Percentiles rank a stretch among this genome's conserved stretches.
phyloP scores from a whole-genome alignment of 2,329 filamentous ascomycete species.

The Ophiosphaerella herpotricha region DNA sequence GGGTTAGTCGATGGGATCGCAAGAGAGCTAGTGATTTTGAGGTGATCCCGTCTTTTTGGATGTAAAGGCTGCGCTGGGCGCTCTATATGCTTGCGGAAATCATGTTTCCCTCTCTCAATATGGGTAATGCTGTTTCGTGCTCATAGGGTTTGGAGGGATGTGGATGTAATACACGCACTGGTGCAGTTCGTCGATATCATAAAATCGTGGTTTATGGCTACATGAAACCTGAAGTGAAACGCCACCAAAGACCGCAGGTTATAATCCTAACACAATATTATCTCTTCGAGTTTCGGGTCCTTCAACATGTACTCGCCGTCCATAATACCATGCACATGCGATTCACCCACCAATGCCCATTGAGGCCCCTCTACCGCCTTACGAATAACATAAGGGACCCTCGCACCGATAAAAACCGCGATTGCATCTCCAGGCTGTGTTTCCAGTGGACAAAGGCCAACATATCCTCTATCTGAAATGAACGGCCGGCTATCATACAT shows the following conservation, averaged over 20 bases:
- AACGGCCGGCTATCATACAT: slow-evolving; percentile 15
- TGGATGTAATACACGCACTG: too few relatives aligned
- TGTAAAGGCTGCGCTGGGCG: too few relatives aligned
- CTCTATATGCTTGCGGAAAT: too few relatives aligned
- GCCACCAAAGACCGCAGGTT: not conserved
- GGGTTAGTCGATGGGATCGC: too few relatives aligned
- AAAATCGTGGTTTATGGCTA: too few relatives aligned
- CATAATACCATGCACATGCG: slow-evolving; percentile 16
- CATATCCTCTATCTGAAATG: slow-evolving; percentile 8
- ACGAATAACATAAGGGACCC: slow-evolving; percentile 12
- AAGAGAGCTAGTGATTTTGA: too few relatives aligned
- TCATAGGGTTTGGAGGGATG: not conserved
- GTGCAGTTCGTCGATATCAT: too few relatives aligned
- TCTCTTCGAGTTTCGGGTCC: not conserved
- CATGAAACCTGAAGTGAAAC: too few relatives aligned
- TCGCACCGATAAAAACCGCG: slow-evolving; percentile 11
- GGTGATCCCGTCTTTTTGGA: too few relatives aligned
- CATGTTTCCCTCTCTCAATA: not conserved
- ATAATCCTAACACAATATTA: not conserved
- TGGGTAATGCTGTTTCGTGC: not conserved
- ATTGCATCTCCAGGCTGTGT: slow-evolving; percentile 7
- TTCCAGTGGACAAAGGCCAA: slow-evolving; percentile 9
- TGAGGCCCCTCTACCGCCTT: not conserved
- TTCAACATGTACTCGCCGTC: slow-evolving; percentile 15
- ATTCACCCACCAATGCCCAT: slow-evolving; percentile 13